Evolutionary conservation across 164 flowering plant genomes (phyloP).

Genomic region (Cinnamomum chago): DNA sequence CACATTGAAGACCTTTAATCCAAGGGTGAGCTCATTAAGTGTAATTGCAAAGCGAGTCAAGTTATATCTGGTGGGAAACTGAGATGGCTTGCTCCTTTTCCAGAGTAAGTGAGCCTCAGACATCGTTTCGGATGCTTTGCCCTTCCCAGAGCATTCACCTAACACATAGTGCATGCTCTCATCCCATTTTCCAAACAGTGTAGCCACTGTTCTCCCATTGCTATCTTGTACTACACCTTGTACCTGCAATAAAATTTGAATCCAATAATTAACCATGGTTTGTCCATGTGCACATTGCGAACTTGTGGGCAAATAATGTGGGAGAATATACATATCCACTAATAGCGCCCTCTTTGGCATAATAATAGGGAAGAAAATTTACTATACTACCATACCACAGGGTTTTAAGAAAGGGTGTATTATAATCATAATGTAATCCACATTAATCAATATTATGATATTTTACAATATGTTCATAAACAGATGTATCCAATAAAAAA

Average conservation of each 20-base stretch:
- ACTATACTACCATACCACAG: no score
- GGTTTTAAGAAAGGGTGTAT: no score
- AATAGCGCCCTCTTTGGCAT: not conserved
- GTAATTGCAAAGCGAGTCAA: slow-evolving; percentile 69
- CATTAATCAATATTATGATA: no score
- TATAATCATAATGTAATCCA: no score
- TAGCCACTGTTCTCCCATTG: slow-evolving; percentile 77
- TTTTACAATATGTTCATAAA: no score
- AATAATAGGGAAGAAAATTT: no score
- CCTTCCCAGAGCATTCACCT: slow-evolving; percentile 73
- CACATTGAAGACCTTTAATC: slow-evolving; percentile 39
- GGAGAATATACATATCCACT: not conserved
- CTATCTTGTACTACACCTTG: slow-evolving; percentile 88
- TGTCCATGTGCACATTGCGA: not conserved
- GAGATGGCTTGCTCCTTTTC: slow-evolving; percentile 61
- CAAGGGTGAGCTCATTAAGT: slow-evolving; percentile 70
- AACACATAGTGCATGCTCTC: slow-evolving; percentile 83
- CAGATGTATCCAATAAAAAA: no score
- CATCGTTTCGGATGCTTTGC: slow-evolving; percentile 41
- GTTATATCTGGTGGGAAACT: slow-evolving; percentile 59
- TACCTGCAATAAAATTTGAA: slow-evolving; percentile 45
- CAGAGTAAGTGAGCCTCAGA: slow-evolving; percentile 54
- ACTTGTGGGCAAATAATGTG: not conserved
- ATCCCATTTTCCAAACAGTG: slow-evolving; percentile 96
- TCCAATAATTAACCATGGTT: not conserved